Conservation (phyloP, 768 basidiomycete species). For the Phlegmacium glaucopus region DNA sequence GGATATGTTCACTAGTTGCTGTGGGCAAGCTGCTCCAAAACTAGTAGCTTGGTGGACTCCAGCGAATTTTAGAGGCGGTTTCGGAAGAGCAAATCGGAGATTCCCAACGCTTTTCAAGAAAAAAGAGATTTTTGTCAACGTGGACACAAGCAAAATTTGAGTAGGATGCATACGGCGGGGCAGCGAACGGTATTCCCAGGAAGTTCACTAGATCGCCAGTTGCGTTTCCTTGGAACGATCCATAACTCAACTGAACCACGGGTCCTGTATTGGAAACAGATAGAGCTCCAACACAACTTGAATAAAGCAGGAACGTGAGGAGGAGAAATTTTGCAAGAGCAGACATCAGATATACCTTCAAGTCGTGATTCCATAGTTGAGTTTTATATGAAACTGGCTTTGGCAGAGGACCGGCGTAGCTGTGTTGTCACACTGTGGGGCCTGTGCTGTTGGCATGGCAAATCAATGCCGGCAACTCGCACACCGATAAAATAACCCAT, state of each 20-base stretch:
- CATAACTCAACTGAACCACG: conserved; percentile 2
- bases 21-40: conserved; percentile 36
- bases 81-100: conserved; percentile 33
- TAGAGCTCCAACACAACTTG: too few relatives aligned
- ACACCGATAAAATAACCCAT: too few relatives aligned
- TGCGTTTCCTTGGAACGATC: conserved; percentile 4
- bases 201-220: neutral
- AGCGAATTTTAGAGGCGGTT: conserved; percentile 21
- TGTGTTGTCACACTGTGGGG: too few relatives aligned
- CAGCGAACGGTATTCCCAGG: conserved; percentile 6
- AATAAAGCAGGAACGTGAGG: too few relatives aligned
- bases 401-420: too few relatives aligned
- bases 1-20: conserved; percentile 18
- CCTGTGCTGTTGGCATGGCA: too few relatives aligned
- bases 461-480: too few relatives aligned
- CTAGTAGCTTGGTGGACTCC: conserved; percentile 29
- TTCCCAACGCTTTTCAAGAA: conserved; percentile 23
- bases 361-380: too few relatives aligned
- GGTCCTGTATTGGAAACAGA: neutral
- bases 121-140: neutral
- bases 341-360: too few relatives aligned
- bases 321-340: too few relatives aligned
- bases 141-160: too few relatives aligned
- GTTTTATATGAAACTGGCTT: too few relatives aligned
- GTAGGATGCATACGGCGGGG: conserved; percentile 1